These are phyloP conservation scores for Mediolabrus comicus DNA, from an alignment of 108 stramenopile genomes.

Conservation along the genomic window DNA sequence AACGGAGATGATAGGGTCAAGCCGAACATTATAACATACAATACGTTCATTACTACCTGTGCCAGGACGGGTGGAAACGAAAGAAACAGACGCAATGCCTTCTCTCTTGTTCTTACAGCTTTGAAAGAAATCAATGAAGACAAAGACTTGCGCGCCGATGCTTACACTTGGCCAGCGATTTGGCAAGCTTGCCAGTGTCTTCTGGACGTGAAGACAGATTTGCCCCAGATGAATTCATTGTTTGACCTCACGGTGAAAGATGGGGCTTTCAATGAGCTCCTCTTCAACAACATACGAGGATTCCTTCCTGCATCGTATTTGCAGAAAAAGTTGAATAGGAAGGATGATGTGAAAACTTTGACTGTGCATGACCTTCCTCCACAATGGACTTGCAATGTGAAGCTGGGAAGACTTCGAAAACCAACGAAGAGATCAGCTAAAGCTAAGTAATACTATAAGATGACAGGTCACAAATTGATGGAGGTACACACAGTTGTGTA, in stretches of 20 bases:
- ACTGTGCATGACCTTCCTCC: constrained; percentile 37
- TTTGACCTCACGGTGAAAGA: constrained; percentile 28
- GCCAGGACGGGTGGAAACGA: constrained; percentile 13
- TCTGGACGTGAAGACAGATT: constrained; percentile 24
- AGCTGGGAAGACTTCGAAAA: not conserved
- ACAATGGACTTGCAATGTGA: constrained; percentile 43
- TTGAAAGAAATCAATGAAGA: constrained; percentile 22
- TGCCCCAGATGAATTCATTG: constrained; percentile 25
- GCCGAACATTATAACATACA: constrained; percentile 44
- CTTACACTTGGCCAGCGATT: constrained; percentile 43
- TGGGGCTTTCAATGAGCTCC: constrained; percentile 30
- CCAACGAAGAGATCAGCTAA: not conserved
- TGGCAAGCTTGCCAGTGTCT: constrained; percentile 39
- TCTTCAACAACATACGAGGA: constrained; percentile 33
- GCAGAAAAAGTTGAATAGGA: constrained; percentile 36
- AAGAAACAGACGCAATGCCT: constrained; percentile 17
- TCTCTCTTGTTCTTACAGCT: constrained; percentile 19
- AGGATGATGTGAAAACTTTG: not conserved
- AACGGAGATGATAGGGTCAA: constrained; percentile 12
- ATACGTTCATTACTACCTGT: constrained; percentile 41
- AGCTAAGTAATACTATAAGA: not conserved
- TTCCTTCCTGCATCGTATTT: constrained; percentile 30
- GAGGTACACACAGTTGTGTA: not conserved
- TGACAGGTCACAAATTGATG: not conserved
- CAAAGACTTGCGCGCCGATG: constrained; percentile 19